These are phyloP conservation scores for Colletotrichum liriopes DNA, from an alignment of 2,329 filamentous ascomycete genomes.

Conservation along the genomic window DNA sequence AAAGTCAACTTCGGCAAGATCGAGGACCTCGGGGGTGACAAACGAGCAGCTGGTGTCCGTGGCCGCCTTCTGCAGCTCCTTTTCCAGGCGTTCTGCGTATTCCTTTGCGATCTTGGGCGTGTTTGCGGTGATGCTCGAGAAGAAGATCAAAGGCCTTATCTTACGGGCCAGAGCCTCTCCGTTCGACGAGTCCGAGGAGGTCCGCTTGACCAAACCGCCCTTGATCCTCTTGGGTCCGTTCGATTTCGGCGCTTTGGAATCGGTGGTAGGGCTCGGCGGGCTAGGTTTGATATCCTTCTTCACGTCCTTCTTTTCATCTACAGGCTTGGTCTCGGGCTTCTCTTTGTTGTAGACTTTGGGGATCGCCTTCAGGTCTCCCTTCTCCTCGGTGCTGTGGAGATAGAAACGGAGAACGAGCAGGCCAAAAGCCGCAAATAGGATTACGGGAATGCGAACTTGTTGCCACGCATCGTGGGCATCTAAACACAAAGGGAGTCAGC, in stretches of 20 bases:
- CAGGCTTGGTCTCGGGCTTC: conserved; percentile 34
- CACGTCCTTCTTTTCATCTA: conserved; percentile 36
- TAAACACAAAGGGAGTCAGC: conserved; percentile 17
- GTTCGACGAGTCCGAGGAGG: conserved; percentile 32
- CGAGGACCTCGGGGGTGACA: conserved; percentile 75
- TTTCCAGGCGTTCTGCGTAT: conserved; percentile 71
- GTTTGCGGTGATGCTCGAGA: conserved; percentile 87
- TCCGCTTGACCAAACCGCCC: conserved; percentile 53
- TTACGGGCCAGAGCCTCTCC: conserved; percentile 56
- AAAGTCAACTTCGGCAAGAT: conserved; percentile 89
- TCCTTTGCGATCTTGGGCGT: conserved; percentile 82
- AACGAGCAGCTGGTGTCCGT: conserved; percentile 56
- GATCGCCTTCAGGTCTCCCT: conserved; percentile 37
- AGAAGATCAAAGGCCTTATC: conserved; percentile 87
- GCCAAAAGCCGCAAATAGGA: conserved; percentile 37
- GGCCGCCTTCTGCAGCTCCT: conserved; percentile 66
- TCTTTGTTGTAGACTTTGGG: conserved; percentile 34
- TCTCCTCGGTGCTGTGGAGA: conserved; percentile 37
- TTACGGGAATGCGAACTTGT: conserved; percentile 42
- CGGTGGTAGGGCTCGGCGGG: conserved; percentile 40
- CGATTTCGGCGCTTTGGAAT: conserved; percentile 51
- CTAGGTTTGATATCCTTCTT: conserved; percentile 33
- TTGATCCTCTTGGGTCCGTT: conserved; percentile 67
- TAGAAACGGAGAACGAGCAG: conserved; percentile 42
- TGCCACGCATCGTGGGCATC: conserved; percentile 42